Conservation (phyloP, 352 stramenopile species). For the Phytopythium ostracodes region DNA sequence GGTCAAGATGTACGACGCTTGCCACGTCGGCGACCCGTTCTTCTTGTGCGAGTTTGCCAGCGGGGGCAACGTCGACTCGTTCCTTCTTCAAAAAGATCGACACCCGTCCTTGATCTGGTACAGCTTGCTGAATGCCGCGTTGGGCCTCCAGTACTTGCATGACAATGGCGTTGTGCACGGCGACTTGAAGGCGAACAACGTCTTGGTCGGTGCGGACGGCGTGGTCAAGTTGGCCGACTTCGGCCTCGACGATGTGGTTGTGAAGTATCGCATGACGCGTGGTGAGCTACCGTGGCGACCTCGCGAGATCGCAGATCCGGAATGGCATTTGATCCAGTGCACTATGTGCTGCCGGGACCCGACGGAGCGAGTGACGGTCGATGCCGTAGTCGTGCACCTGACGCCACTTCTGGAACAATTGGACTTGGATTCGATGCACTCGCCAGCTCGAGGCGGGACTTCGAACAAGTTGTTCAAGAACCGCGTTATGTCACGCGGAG, state of each 20-base stretch:
- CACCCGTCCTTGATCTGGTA: conserved; percentile 11
- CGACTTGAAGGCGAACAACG: conserved; percentile 36
- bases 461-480: not conserved
- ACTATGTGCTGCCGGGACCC: not conserved
- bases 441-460: not conserved
- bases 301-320: not conserved
- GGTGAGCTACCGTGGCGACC: not conserved
- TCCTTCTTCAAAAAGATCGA: conserved; percentile 7
- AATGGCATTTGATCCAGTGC: not conserved
- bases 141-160: conserved; percentile 26
- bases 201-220: conserved; percentile 24
- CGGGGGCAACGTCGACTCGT: conserved; percentile 20
- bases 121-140: conserved; percentile 20
- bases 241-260: conserved; percentile 3
- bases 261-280: not conserved
- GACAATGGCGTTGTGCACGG: conserved; percentile 31
- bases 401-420: not conserved
- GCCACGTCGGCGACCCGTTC: conserved; percentile 29
- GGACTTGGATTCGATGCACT: not conserved
- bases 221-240: conserved; percentile 30
- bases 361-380: not conserved
- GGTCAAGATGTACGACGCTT: conserved; percentile 30
- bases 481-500: not conserved
- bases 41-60: conserved; percentile 28
- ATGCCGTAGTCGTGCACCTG: not conserved